Percentiles rank a stretch among this genome's conserved stretches.
phyloP scores from a whole-genome alignment of 768 basidiomycete species.

The Suillus decipiens region DNA sequence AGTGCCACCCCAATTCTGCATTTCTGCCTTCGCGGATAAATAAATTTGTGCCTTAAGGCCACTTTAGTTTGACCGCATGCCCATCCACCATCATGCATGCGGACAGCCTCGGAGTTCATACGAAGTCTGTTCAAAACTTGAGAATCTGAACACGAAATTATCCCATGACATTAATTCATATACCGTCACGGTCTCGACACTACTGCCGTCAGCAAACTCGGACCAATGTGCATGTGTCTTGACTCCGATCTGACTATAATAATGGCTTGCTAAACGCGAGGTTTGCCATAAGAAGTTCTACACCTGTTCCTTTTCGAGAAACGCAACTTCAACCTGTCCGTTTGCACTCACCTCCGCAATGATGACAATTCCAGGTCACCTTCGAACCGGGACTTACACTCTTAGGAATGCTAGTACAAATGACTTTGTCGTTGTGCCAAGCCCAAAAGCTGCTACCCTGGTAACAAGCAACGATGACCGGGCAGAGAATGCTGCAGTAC shows the following conservation, averaged over 20 bases:
- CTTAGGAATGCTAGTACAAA: slow-evolving; percentile 7
- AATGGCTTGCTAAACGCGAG: background rate
- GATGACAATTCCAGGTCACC: background rate
- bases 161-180: background rate
- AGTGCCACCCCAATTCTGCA: background rate
- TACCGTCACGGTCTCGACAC: background rate
- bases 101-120: background rate
- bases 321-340: too few relatives aligned
- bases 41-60: background rate
- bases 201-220: background rate
- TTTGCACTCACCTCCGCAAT: background rate
- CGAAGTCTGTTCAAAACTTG: background rate
- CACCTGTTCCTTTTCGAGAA: background rate
- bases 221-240: background rate
- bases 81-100: background rate
- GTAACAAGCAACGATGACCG: background rate
- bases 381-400: slow-evolving; percentile 5
- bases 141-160: background rate
- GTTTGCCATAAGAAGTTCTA: background rate
- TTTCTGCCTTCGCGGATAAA: background rate
- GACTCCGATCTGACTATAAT: background rate
- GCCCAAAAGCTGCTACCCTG: slow-evolving; percentile 1
- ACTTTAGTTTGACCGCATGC: background rate
- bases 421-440: background rate
- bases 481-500: slow-evolving; percentile 4